Evolutionary conservation across 1,284 basidiomycete genomes (phyloP).

Genomic region (Rhodotorula mucilaginosa): DNA sequence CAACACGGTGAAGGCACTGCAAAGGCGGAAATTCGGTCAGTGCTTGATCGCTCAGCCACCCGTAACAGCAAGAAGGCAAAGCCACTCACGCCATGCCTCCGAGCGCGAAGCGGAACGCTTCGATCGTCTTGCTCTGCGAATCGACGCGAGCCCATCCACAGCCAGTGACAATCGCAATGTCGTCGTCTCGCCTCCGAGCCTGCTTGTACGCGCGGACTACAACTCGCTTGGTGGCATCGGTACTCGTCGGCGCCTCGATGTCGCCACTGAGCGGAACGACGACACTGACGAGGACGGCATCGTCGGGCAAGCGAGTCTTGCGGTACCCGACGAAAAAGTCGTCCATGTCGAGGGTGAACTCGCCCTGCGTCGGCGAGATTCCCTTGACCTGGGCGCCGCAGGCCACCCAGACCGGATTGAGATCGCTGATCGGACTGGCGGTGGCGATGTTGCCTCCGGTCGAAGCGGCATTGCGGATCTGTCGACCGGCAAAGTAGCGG

Average conservation of each 20-base stretch:
- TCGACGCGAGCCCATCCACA: constrained; percentile 31
- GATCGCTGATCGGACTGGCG: constrained; percentile 49
- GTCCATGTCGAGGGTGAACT: constrained; percentile 33
- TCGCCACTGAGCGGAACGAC: constrained; percentile 36
- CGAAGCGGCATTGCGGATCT: constrained; percentile 49
- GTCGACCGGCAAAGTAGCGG: constrained; percentile 48
- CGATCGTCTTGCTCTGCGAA: constrained; percentile 24
- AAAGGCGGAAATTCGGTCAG: neutral
- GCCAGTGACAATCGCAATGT: constrained; percentile 50
- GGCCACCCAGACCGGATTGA: constrained; percentile 51
- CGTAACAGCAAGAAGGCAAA: constrained; percentile 18
- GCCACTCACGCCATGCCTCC: constrained; percentile 49
- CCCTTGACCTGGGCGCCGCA: constrained; percentile 36
- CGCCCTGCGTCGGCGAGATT: constrained; percentile 38
- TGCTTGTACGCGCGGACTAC: constrained; percentile 49
- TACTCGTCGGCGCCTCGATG: constrained; percentile 14
- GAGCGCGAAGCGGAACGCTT: constrained; percentile 45
- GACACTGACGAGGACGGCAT: constrained; percentile 45
- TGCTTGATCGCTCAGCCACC: neutral
- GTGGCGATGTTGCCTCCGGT: constrained; percentile 50
- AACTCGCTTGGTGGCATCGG: constrained; percentile 11
- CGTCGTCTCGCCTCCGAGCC: constrained; percentile 50
- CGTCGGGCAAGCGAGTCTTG: constrained; percentile 47
- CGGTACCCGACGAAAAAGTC: constrained; percentile 49
- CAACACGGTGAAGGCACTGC: constrained; percentile 24